phyloP scores from a whole-genome alignment of 345 rosid genomes.

The Zanthoxylum bungeanum region DNA sequence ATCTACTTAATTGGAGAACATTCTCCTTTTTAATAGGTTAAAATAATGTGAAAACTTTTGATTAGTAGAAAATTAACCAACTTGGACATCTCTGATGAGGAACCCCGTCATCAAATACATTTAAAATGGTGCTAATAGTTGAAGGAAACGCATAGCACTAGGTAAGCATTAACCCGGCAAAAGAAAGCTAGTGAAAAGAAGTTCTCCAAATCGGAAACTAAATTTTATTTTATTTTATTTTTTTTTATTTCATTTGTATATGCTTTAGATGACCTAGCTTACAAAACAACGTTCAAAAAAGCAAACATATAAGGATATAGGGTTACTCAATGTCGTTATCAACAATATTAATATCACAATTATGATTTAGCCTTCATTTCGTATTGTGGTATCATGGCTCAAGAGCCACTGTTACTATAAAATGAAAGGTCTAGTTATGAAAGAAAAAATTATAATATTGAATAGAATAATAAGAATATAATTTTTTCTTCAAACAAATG shows the following conservation, averaged over 20 bases:
- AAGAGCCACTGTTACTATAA: no score
- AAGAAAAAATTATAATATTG: no score
- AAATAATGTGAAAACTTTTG: neutral
- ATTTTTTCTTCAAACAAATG: no score
- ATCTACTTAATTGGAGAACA: neutral
- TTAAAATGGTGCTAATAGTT: neutral
- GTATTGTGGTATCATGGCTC: no score
- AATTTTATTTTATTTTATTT: neutral
- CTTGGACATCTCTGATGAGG: neutral
- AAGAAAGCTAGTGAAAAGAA: neutral
- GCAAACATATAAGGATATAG: neutral
- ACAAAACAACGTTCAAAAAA: conserved; percentile 9
- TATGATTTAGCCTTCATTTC: no score
- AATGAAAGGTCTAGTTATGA: no score
- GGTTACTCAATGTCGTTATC: no score
- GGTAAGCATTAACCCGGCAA: neutral
- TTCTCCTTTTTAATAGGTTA: neutral
- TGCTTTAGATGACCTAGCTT: neutral
- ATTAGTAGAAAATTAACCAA: neutral
- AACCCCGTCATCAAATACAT: neutral
- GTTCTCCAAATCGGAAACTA: neutral
- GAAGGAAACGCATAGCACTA: neutral
- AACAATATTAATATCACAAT: no score
- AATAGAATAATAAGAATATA: no score
- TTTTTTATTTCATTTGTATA: neutral